Evolutionary conservation across 495 filamentous ascomycete genomes (phyloP), one percentile per base, ranked within the genome.

Genomic region (Cladorrhinum samala): DNA sequence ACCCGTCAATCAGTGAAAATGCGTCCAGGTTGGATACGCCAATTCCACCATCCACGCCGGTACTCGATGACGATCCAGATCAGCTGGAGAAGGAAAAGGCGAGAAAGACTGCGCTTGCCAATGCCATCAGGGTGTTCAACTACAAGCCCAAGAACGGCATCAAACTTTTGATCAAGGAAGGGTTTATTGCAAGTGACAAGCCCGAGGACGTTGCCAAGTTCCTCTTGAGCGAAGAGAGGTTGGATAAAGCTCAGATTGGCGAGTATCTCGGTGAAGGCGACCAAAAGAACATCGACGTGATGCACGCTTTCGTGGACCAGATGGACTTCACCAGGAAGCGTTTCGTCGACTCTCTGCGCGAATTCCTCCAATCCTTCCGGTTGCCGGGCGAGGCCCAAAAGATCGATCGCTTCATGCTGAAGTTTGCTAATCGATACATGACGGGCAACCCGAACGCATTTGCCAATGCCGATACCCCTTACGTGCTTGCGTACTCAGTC

Each of bases 331-430:
- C 81, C n/a, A 88, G 88, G 66, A 87, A 87, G 44, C 86, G 91
- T 9, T 99, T 99, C 56, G 91, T 96, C 11, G 93, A 95, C 71
- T 84, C 93, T 18, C 73, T 99, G 11, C 82, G 93, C 21, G 81
- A 87, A 47, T 99, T 97, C 63, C 74, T 99, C 13, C 93, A 99
- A 69, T 85, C 88, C 43, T 99, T 99, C 75, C 86, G 93, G 25
- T 72, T 99, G 9, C 93, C 93, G 1, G 93, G 93, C 41, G 93
- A 99, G 68, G 91, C 91, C 1, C 93, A 99, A 67, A 99, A 99
- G 74, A 99, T 99, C 57, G 93, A 99, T 82, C 87, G 93, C 33
- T 95, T 96, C 70, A 97, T 99, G 93, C 77, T 97, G 46, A 99
- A 99, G 68, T 99, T 97, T 71, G 94, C 93, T 38, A 89, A 97